A percentile compares a stretch with the other conserved stretches of the same genome.
These are phyloP conservation scores for Boletus coccyginus DNA, from an alignment of 768 basidiomycete species.

Conservation along the genomic window DNA sequence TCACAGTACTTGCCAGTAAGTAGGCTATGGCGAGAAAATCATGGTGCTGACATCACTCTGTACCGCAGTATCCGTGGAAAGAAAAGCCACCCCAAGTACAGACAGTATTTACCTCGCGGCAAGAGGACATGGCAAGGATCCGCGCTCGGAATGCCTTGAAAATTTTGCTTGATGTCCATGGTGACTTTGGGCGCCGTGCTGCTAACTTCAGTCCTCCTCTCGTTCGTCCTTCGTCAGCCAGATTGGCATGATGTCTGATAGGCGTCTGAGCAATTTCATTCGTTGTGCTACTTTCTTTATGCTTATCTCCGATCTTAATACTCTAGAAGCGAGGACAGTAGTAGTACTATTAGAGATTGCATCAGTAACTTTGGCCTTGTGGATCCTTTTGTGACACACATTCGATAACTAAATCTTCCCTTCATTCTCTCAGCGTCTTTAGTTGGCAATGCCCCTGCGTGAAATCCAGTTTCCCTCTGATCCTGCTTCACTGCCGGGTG, in stretches of 20 bases:
- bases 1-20: slow-evolving; percentile 34
- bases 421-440: not conserved
- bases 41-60: slow-evolving; percentile 1
- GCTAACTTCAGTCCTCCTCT: slow-evolving; percentile 33
- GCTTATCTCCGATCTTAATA: slow-evolving; percentile 20
- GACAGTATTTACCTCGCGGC: slow-evolving; percentile 65
- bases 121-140: slow-evolving; percentile 83
- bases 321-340: slow-evolving; percentile 10
- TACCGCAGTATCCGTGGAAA: slow-evolving; percentile 75
- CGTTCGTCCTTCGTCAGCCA: slow-evolving; percentile 17
- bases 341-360: slow-evolving; percentile 2
- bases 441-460: slow-evolving; percentile 48
- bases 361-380: not conserved
- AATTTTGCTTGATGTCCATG: slow-evolving; percentile 84
- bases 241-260: slow-evolving; percentile 14
- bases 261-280: not conserved
- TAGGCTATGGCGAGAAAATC: not conserved
- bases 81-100: slow-evolving; percentile 64
- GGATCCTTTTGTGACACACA: not conserved
- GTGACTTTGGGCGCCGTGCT: slow-evolving; percentile 75
- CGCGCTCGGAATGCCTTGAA: slow-evolving; percentile 95
- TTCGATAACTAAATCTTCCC: not conserved
- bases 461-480: slow-evolving; percentile 35
- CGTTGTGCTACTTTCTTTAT: slow-evolving; percentile 1
- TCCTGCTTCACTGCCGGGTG: slow-evolving; percentile 35